A percentile compares a stretch with the other conserved stretches of the same genome.
phyloP scores from a whole-genome alignment of 1,284 basidiomycete species.

The Peniophora sp. region DNA sequence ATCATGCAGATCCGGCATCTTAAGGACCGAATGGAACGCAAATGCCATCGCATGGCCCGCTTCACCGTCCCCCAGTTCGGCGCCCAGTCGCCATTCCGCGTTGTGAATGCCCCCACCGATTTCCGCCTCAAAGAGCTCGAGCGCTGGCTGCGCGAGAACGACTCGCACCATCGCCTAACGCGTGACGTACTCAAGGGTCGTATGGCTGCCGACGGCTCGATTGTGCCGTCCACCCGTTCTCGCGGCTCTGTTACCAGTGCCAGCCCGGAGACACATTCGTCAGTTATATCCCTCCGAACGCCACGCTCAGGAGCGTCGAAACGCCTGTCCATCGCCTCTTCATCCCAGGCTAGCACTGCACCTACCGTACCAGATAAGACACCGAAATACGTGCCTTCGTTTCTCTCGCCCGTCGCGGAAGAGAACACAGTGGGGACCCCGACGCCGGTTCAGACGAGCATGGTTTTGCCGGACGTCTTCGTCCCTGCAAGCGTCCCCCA shows the following conservation, averaged over 20 bases:
- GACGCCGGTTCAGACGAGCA: background rate
- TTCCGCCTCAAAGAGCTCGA: conserved; percentile 73
- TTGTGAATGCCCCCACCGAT: conserved; percentile 57
- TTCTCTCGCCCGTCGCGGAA: conserved; percentile 13
- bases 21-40: conserved; percentile 73
- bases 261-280: background rate
- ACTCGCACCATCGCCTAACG: conserved; percentile 13
- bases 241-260: background rate
- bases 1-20: conserved; percentile 65
- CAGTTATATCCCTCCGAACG: background rate
- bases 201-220: background rate
- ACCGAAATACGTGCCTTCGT: conserved; percentile 2
- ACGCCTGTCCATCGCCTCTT: background rate
- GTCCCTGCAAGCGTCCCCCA: background rate
- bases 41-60: conserved; percentile 52
- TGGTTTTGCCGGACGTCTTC: background rate
- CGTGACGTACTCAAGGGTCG: background rate
- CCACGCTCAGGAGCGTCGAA: background rate
- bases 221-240: background rate
- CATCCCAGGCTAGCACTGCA: background rate
- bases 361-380: background rate
- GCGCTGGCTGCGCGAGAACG: conserved; percentile 47
- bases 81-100: conserved; percentile 40
- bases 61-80: conserved; percentile 27
- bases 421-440: conserved; percentile 6